phyloP scores from a whole-genome alignment of 495 filamentous ascomycete species.

The Xylaria castorea region DNA sequence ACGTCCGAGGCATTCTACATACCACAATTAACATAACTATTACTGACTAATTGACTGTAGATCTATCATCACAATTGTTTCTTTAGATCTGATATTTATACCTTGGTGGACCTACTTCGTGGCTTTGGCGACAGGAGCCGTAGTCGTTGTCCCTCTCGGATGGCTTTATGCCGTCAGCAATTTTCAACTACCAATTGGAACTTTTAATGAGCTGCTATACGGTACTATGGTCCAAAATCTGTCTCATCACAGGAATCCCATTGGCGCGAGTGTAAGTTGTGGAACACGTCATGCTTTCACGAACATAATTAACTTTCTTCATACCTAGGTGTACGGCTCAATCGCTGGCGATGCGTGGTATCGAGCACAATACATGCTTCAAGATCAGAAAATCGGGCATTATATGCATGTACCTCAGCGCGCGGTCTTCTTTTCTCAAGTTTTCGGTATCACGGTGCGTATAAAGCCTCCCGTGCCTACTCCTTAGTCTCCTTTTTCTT shows the following conservation, averaged over 20 bases:
- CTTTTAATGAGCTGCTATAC: slow-evolving; percentile 64
- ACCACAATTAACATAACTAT: not conserved
- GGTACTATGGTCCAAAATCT: slow-evolving; percentile 63
- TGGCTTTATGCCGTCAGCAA: slow-evolving; percentile 65
- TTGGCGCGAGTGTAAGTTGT: slow-evolving; percentile 53
- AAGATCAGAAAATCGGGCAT: slow-evolving; percentile 57
- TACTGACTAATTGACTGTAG: not conserved
- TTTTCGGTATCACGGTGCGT: slow-evolving; percentile 57
- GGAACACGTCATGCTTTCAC: not conserved
- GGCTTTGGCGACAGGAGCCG: slow-evolving; percentile 55
- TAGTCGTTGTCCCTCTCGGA: slow-evolving; percentile 59
- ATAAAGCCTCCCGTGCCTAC: not conserved
- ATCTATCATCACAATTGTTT: slow-evolving; percentile 55
- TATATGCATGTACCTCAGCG: slow-evolving; percentile 67
- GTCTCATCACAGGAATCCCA: slow-evolving; percentile 54
- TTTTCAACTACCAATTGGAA: slow-evolving; percentile 60
- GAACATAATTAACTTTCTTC: slow-evolving; percentile 3
- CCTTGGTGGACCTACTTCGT: slow-evolving; percentile 64
- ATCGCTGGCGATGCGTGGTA: slow-evolving; percentile 61
- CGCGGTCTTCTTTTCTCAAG: slow-evolving; percentile 63
- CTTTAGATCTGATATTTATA: slow-evolving; percentile 59
- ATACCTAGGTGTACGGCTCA: slow-evolving; percentile 53
- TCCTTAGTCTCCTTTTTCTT: not conserved
- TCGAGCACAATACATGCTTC: slow-evolving; percentile 60
- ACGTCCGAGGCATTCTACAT: not conserved